Evolutionary conservation across 495 filamentous ascomycete species (phyloP), one percentile per base, ranked within the genome.

Genomic region (Penicillium odoratum): DNA sequence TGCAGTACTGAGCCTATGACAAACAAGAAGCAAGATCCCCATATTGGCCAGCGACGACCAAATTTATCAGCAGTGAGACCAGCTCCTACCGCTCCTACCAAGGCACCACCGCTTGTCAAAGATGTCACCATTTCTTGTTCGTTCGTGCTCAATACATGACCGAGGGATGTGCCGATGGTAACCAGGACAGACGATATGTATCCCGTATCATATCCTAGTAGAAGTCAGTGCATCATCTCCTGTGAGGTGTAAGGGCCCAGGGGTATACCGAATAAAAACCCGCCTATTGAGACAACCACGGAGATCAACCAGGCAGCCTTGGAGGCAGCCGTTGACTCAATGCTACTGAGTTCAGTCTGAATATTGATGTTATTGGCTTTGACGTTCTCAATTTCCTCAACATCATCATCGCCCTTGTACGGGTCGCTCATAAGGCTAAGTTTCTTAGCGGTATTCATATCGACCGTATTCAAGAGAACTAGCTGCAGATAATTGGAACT

Each of bases 51-150:
- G 34, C 78, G 80, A 8, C 81, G 75, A 33, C 81, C 80, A 52
- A 71, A 78, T 21, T 64, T 63, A 65, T 85, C 81, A 13, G 80
- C 79, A 1, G 76, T 70, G 18, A 77, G 68, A 34, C 80, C 79
- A 46, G 80, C 80, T 36, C 69, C 66, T 21, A 83, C 70, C 16
- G 80, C 68, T 7, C 81, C 82, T 8, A 83, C 56, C 33, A 65
- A 29, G 21, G 62, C 62, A 26, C 62, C 62, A 9, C 62, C 58
- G 34, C 55, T 59, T 15, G 59, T 65, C 21, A 62, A 33, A 18
- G 62, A 61, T 5, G 56, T 65, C 10, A 65, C 59, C 55, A 65
- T 56, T 45, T 65, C 59, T 26, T 61, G 59, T 33, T 65, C 62
- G 21, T 38, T 65, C 0, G 59, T 56, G 48, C 48, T 65, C n/a